Conservation (phyloP, 1,284 basidiomycete species). For the Puccinia polysora region DNA sequence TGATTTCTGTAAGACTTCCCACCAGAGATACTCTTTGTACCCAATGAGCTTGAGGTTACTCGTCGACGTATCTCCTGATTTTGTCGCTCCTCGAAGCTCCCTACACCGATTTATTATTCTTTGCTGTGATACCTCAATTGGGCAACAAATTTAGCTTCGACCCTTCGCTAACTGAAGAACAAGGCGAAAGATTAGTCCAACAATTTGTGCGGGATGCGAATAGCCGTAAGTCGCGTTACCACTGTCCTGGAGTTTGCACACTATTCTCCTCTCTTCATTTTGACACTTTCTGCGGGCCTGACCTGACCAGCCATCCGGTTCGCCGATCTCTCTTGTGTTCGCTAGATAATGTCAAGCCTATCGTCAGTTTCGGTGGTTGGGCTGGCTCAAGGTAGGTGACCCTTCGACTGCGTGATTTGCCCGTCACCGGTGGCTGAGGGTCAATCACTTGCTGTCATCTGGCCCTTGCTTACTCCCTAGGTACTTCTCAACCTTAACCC, state of each 20-base stretch:
- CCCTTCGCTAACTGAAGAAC: background rate
- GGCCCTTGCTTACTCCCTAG: background rate
- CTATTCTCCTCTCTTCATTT: background rate
- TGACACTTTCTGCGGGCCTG: background rate
- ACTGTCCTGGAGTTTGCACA: background rate
- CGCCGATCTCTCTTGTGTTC: background rate
- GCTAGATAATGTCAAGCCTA: constrained; percentile 26
- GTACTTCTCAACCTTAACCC: constrained; percentile 18
- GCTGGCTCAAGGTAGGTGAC: constrained; percentile 17
- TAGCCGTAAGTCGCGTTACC: constrained; percentile 2
- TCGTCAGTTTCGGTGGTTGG: constrained; percentile 36
- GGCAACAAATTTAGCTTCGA: constrained; percentile 1
- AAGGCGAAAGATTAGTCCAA: constrained; percentile 3
- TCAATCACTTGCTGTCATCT: background rate
- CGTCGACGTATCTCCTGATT: background rate
- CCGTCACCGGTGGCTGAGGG: too few species aligned
- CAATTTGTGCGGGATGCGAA: constrained; percentile 27
- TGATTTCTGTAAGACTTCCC: constrained; percentile 7
- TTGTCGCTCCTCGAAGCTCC: constrained; percentile 4
- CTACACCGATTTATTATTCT: constrained; percentile 38
- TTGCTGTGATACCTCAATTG: constrained; percentile 15
- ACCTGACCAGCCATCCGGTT: background rate
- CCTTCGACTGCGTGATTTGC: background rate
- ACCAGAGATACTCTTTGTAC: background rate
- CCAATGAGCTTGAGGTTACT: too few species aligned